These are phyloP conservation scores for Podaxis sp. DNA, from an alignment of 768 basidiomycete species.

Conservation along the genomic window DNA sequence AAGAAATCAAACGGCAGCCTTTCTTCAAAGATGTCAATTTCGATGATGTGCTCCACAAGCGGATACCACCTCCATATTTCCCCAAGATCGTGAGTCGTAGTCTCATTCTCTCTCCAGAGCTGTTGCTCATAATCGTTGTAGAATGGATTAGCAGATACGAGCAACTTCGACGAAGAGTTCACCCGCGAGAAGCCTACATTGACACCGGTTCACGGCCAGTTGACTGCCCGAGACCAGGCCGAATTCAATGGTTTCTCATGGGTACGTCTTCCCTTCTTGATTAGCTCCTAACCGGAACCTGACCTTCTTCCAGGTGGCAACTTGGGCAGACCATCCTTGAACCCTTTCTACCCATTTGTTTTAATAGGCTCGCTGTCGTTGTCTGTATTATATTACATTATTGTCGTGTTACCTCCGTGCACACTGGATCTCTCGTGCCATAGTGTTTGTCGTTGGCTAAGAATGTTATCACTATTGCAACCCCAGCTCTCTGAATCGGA, in stretches of 20 bases:
- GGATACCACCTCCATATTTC: conserved; percentile 96
- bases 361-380: conserved; percentile 12
- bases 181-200: conserved; percentile 95
- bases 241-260: conserved; percentile 99
- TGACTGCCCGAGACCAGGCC: conserved; percentile 86
- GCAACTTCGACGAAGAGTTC: conserved; percentile 97
- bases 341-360: conserved; percentile 16
- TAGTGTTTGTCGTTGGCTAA: conserved; percentile 5
- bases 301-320: conserved; percentile 38
- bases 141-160: conserved; percentile 86
- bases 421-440: conserved; percentile 12
- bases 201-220: conserved; percentile 94
- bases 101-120: not conserved
- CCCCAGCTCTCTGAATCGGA: not conserved
- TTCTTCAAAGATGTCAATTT: conserved; percentile 99
- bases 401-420: conserved; percentile 20
- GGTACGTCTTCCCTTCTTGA: conserved; percentile 40
- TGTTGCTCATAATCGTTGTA: conserved; percentile 26
- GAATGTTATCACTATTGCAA: not conserved
- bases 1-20: conserved; percentile 95
- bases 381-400: conserved; percentile 28
- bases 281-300: conserved; percentile 10
- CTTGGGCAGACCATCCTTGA: conserved; percentile 59
- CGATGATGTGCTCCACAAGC: conserved; percentile 96
- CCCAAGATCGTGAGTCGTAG: conserved; percentile 78